Evolutionary conservation across 331 rosid genomes (phyloP).

Genomic region (Dryas integrifolia): DNA sequence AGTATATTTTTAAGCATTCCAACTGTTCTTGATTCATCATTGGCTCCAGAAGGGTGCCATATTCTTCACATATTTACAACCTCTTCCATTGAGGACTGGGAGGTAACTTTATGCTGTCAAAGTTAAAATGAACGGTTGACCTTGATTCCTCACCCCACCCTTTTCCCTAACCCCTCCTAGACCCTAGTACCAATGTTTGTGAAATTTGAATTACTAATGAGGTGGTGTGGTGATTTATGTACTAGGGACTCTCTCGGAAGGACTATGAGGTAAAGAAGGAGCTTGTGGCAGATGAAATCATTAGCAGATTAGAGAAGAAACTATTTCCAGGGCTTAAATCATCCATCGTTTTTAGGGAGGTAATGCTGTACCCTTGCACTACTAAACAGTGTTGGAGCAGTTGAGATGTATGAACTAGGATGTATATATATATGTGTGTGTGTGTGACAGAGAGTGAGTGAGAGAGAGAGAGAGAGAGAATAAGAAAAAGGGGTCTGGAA

Average conservation of each 20-base stretch:
- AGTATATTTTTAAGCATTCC: conserved; percentile 95
- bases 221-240: conserved; percentile 11
- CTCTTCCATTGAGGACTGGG: conserved; percentile 89
- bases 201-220: conserved; percentile 20
- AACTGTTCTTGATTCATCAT: conserved; percentile 78
- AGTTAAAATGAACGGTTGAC: conserved; percentile 21
- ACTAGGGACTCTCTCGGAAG: conserved; percentile 62
- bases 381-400: neutral
- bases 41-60: conserved; percentile 84
- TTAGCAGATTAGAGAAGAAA: conserved; percentile 66
- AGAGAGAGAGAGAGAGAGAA: neutral
- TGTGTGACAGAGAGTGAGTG: neutral
- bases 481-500: neutral
- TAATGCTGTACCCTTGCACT: conserved; percentile 32
- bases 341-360: conserved; percentile 80
- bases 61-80: conserved; percentile 95
- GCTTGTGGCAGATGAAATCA: conserved; percentile 72
- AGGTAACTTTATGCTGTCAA: conserved; percentile 42
- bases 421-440: no score
- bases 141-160: conserved; percentile 11
- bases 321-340: conserved; percentile 79
- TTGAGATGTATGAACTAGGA: neutral
- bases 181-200: neutral
- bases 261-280: conserved; percentile 86
- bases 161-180: conserved; percentile 10